Conservation (phyloP, 2,329 filamentous ascomycete genomes). For the Endothia cerciana region DNA sequence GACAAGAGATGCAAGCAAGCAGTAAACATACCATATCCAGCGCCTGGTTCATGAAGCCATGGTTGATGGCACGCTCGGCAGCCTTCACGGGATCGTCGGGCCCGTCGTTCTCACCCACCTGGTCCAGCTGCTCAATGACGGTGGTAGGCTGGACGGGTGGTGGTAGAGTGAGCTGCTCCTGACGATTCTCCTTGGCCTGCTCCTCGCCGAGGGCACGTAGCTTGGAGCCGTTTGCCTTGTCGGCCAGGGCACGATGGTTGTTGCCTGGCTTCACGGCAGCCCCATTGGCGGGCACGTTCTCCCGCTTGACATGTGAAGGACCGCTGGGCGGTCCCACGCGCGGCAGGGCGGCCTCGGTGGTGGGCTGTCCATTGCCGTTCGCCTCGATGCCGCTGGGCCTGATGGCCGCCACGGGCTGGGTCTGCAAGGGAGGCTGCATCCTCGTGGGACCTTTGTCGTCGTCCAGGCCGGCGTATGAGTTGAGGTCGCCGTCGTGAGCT, state of each 20-base stretch:
- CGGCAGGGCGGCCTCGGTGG: conserved; percentile 12
- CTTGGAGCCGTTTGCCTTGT: conserved; percentile 17
- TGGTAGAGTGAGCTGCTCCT: conserved; percentile 23
- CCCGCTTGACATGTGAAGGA: conserved; percentile 9
- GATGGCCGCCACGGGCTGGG: neutral
- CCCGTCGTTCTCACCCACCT: conserved; percentile 33
- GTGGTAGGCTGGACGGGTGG: conserved; percentile 14
- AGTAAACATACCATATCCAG: conserved; percentile 73
- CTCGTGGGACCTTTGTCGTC: neutral
- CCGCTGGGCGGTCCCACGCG: neutral
- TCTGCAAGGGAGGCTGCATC: conserved; percentile 21
- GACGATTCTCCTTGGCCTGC: conserved; percentile 25
- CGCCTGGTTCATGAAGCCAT: conserved; percentile 80
- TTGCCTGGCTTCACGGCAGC: neutral
- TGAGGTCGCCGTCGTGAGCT: conserved; percentile 7
- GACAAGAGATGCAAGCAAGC: conserved; percentile 16
- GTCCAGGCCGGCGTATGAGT: neutral
- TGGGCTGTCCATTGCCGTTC: conserved; percentile 1
- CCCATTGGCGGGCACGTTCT: conserved; percentile 9
- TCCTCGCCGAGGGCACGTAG: conserved; percentile 16
- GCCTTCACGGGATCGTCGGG: conserved; percentile 36
- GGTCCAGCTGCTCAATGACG: neutral
- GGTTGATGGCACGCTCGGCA: conserved; percentile 48
- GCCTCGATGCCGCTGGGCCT: conserved; percentile 9
- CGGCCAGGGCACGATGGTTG: conserved; percentile 3